These are phyloP conservation scores for Gossypium davidsonii DNA, from an alignment of 441 rosid species.

Conservation along the genomic window DNA sequence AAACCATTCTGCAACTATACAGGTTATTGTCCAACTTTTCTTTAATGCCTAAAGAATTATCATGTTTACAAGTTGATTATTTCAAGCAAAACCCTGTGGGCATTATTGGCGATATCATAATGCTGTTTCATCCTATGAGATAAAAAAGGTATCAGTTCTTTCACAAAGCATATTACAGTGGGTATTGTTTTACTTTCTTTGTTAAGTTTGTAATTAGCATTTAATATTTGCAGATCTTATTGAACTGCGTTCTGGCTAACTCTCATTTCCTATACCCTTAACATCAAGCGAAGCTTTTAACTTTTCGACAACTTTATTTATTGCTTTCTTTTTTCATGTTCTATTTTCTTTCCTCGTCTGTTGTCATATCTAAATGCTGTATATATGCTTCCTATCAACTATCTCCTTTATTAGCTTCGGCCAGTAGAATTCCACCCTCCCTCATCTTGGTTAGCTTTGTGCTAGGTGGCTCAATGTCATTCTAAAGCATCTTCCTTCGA, in stretches of 20 bases:
- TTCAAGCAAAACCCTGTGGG: slow-evolving; percentile 35
- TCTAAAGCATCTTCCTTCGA: background rate
- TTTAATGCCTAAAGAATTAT: slow-evolving; percentile 8
- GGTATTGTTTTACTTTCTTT: slow-evolving; percentile 12
- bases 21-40: slow-evolving; percentile 39
- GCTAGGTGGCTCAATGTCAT: background rate
- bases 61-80: slow-evolving; percentile 19
- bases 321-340: background rate
- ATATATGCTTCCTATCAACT: background rate
- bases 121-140: slow-evolving; percentile 43
- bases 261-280: background rate
- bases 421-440: background rate
- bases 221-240: background rate
- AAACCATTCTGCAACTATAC: slow-evolving; percentile 48
- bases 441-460: background rate
- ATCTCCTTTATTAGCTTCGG: background rate
- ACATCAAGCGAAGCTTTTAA: background rate
- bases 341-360: background rate
- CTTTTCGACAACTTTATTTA: background rate
- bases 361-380: background rate
- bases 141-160: slow-evolving; percentile 38
- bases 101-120: slow-evolving; percentile 59
- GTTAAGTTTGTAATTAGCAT: slow-evolving; percentile 14
- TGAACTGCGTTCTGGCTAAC: background rate
- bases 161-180: slow-evolving; percentile 52